Conservation (phyloP, 345 rosid species). For the Nasturtium officinale region DNA sequence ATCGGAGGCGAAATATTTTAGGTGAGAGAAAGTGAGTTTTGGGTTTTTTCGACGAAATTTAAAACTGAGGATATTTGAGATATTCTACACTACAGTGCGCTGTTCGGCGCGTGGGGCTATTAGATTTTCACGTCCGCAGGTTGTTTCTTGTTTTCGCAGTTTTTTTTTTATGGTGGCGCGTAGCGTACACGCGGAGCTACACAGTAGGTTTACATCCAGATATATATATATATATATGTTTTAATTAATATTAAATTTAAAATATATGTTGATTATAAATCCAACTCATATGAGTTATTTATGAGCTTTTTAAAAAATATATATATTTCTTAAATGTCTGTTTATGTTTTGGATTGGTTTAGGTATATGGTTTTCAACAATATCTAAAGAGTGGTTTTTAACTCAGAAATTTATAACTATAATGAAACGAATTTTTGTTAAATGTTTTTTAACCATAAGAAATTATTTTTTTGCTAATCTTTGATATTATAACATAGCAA, state of each 20-base stretch:
- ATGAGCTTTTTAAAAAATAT: background rate
- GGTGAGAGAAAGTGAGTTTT: constrained; percentile 36
- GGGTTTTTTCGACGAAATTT: constrained; percentile 12
- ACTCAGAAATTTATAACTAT: constrained; percentile 13
- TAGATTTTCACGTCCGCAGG: constrained; percentile 29
- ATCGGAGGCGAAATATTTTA: constrained; percentile 42
- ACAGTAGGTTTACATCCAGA: constrained; percentile 11
- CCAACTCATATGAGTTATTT: constrained; percentile 42
- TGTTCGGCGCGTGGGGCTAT: background rate
- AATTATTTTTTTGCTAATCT: background rate
- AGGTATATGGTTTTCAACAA: constrained; percentile 7
- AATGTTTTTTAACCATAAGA: background rate
- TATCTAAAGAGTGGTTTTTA: constrained; percentile 1
- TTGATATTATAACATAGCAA: background rate
- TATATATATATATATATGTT: background rate
- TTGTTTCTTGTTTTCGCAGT: constrained; percentile 42
- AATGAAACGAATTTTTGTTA: background rate
- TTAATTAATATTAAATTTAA: background rate
- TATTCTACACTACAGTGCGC: constrained; percentile 12
- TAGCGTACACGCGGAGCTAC: constrained; percentile 28
- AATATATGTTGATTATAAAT: background rate
- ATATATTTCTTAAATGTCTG: constrained; percentile 19
- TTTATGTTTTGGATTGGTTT: constrained; percentile 30
- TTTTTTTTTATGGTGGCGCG: constrained; percentile 37
- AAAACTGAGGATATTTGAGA: background rate